Conservation (phyloP, 805 yeast species). For the Lipomyces starkeyi region DNA sequence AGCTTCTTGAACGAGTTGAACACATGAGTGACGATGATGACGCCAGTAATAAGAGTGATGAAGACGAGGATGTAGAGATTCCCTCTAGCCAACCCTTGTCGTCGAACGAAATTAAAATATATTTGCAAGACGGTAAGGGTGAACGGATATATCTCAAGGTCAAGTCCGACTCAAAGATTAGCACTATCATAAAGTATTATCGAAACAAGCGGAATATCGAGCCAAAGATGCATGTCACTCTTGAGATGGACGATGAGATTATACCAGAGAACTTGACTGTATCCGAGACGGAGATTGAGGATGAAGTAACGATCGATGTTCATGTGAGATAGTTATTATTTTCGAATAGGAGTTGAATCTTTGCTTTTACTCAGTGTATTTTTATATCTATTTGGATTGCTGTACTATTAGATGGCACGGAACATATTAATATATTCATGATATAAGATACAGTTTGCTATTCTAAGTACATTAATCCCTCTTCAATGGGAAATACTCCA, state of each 20-base stretch:
- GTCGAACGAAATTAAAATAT: slow-evolving; percentile 16
- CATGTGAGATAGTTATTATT: slow-evolving; percentile 11
- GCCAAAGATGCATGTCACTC: slow-evolving; percentile 7
- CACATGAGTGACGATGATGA: slow-evolving; percentile 5
- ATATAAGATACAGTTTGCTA: neutral
- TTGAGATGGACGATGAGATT: slow-evolving; percentile 33
- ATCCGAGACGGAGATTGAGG: slow-evolving; percentile 35
- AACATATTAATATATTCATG: neutral
- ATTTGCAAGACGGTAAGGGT: slow-evolving; percentile 29
- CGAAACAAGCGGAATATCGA: slow-evolving; percentile 10
- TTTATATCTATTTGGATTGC: neutral
- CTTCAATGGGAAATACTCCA: slow-evolving; percentile 83
- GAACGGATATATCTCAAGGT: slow-evolving; percentile 26
- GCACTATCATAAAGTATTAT: slow-evolving; percentile 21
- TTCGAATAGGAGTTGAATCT: neutral
- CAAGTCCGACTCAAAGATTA: slow-evolving; percentile 17
- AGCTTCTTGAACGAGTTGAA: slow-evolving; percentile 12
- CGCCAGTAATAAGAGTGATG: slow-evolving; percentile 8
- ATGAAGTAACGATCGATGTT: slow-evolving; percentile 38
- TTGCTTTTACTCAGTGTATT: neutral
- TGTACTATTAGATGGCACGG: neutral
- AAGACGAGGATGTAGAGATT: slow-evolving; percentile 10
- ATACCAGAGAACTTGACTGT: slow-evolving; percentile 16
- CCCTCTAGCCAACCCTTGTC: neutral
- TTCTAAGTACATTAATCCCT: slow-evolving; percentile 63